Conservation (phyloP, 176 grass and related monocot species). For the Avena sativa region DNA sequence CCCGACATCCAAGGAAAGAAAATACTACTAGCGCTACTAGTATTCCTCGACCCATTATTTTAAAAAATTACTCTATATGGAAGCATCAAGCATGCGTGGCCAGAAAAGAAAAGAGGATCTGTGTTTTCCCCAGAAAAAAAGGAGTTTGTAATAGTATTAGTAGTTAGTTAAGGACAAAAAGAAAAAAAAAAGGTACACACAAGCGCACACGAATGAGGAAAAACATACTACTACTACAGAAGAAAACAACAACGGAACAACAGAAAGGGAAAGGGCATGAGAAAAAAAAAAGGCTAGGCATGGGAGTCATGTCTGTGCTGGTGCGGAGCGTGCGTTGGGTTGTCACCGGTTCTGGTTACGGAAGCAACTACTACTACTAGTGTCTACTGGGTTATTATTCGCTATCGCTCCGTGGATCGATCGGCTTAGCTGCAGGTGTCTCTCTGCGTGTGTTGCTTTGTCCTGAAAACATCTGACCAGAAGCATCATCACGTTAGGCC, state of each 20-base stretch:
- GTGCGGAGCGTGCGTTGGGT: constrained; percentile 36
- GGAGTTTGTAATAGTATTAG: no score
- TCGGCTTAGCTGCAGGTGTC: background rate
- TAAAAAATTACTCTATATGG: no score
- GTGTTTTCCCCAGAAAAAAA: no score
- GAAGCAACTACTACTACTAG: background rate
- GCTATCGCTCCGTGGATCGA: background rate
- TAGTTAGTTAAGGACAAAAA: background rate
- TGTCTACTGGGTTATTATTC: background rate
- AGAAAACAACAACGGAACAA: background rate
- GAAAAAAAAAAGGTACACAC: background rate
- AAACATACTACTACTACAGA: background rate
- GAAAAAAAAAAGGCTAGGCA: background rate
- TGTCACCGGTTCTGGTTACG: constrained; percentile 33
- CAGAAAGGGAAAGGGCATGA: background rate
- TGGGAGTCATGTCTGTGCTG: constrained; percentile 29
- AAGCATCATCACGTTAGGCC: background rate
- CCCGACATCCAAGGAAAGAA: background rate
- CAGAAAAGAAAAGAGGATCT: no score
- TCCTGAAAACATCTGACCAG: background rate
- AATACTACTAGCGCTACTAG: no score
- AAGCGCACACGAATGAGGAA: background rate
- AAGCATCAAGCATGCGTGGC: no score
- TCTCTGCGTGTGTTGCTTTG: constrained; percentile 14
- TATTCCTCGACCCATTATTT: no score